These are phyloP conservation scores for Hemileccinum rubropunctum DNA, from an alignment of 768 basidiomycete species.

Conservation along the genomic window DNA sequence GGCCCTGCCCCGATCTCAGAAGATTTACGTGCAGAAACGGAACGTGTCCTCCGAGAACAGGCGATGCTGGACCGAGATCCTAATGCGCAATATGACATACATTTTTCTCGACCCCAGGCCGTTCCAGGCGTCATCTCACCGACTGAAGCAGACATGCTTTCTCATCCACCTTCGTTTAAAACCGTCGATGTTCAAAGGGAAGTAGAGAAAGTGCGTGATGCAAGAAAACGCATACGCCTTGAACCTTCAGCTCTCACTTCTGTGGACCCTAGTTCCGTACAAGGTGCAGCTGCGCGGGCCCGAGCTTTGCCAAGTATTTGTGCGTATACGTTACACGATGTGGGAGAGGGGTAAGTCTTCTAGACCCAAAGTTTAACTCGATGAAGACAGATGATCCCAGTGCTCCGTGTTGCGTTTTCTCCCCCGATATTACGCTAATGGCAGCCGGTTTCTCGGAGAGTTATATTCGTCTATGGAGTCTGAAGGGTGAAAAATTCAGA, in stretches of 20 bases:
- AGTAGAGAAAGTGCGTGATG: slow-evolving; percentile 85
- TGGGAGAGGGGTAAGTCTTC: slow-evolving; percentile 80
- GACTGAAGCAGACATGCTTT: slow-evolving; percentile 67
- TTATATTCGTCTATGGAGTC: slow-evolving; percentile 90
- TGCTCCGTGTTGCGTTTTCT: slow-evolving; percentile 83
- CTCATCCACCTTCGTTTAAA: slow-evolving; percentile 80
- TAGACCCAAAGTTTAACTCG: neutral
- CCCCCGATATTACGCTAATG: slow-evolving; percentile 86
- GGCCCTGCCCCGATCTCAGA: slow-evolving; percentile 79
- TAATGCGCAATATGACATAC: slow-evolving; percentile 61
- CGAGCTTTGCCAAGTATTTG: slow-evolving; percentile 89
- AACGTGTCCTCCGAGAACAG: slow-evolving; percentile 77
- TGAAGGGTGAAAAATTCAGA: slow-evolving; percentile 86
- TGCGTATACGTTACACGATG: slow-evolving; percentile 92
- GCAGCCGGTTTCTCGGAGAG: slow-evolving; percentile 96
- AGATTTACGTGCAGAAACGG: slow-evolving; percentile 77
- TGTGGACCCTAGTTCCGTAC: slow-evolving; percentile 56
- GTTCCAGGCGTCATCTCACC: slow-evolving; percentile 61
- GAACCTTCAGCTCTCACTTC: slow-evolving; percentile 67
- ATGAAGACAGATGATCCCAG: slow-evolving; percentile 39
- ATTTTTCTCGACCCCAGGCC: slow-evolving; percentile 48
- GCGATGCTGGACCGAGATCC: slow-evolving; percentile 72
- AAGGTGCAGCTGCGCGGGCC: slow-evolving; percentile 50
- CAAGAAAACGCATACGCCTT: slow-evolving; percentile 86
- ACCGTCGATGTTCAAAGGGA: slow-evolving; percentile 88